A percentile compares a stretch with the other conserved stretches of the same genome.
Evolutionary conservation across 495 filamentous ascomycete genomes (phyloP).

Genomic region (Amorphotheca resinae): DNA sequence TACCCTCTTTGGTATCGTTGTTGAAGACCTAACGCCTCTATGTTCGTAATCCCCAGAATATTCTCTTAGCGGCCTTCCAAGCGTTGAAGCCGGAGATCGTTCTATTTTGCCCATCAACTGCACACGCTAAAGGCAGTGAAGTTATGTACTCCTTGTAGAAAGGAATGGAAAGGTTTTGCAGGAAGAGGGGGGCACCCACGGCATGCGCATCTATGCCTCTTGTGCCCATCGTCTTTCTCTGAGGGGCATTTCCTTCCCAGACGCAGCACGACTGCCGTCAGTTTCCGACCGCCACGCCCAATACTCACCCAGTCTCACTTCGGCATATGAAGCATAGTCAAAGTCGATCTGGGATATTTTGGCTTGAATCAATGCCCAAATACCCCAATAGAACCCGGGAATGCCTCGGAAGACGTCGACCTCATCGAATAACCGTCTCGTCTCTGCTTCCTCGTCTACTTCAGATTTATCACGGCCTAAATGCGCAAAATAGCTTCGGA

Average conservation of each 20-base stretch:
- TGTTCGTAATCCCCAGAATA: neutral
- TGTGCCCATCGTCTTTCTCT: constrained; percentile 80
- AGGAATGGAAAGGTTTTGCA: too few species aligned
- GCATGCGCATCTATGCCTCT: constrained; percentile 20
- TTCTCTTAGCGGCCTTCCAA: neutral
- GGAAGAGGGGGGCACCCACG: too few species aligned
- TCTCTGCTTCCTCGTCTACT: constrained; percentile 46
- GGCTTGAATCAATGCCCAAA: constrained; percentile 94
- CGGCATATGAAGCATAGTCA: constrained; percentile 88
- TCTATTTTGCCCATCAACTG: too few species aligned
- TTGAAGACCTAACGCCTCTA: constrained; percentile 7
- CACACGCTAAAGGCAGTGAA: neutral
- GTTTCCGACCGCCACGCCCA: constrained; percentile 80
- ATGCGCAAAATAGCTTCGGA: constrained; percentile 44
- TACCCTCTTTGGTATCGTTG: constrained; percentile 3
- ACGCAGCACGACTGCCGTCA: constrained; percentile 43
- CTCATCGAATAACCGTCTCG: constrained; percentile 50
- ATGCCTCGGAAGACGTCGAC: constrained; percentile 82
- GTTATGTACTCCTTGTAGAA: too few species aligned
- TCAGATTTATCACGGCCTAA: constrained; percentile 18
- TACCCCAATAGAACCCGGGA: constrained; percentile 81
- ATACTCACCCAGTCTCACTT: constrained; percentile 80
- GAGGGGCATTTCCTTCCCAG: constrained; percentile 50
- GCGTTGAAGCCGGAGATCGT: constrained; percentile 6
- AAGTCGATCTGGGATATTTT: constrained; percentile 95